Percentiles rank a stretch among this genome's conserved stretches.
Conservation (phyloP, 345 rosid genomes). For the Carallia pectinifolia region DNA sequence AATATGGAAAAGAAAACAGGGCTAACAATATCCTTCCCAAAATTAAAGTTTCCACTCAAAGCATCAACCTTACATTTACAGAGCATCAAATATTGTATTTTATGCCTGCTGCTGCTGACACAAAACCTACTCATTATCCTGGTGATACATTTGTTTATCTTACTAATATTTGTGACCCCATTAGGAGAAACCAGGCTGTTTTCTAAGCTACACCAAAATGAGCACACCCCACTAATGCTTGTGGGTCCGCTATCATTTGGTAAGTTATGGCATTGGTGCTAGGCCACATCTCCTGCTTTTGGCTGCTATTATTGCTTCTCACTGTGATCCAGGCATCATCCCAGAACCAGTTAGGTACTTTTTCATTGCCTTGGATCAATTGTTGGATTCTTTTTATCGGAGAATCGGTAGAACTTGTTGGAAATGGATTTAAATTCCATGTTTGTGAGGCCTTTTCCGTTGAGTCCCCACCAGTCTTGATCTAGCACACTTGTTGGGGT, state of each 20-base stretch:
- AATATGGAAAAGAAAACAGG: neutral
- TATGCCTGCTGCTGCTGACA: neutral
- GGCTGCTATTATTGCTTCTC: constrained; percentile 25
- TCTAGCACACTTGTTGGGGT: constrained; percentile 48
- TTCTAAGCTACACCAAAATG: constrained; percentile 11
- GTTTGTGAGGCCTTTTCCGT: constrained; percentile 17
- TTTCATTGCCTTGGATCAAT: constrained; percentile 19
- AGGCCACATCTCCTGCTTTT: constrained; percentile 4
- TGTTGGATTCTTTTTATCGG: constrained; percentile 36
- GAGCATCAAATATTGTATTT: neutral
- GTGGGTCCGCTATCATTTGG: neutral
- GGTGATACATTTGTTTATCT: constrained; percentile 1
- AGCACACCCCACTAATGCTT: neutral
- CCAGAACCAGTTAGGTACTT: constrained; percentile 27
- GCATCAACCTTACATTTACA: neutral
- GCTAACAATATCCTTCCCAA: neutral
- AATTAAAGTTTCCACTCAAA: neutral
- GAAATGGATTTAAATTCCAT: constrained; percentile 1
- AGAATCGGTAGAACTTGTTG: constrained; percentile 1
- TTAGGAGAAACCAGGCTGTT: neutral
- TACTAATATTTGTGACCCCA: neutral
- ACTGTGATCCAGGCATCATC: constrained; percentile 51
- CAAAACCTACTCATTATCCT: neutral
- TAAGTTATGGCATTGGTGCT: neutral
- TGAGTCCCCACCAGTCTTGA: constrained; percentile 33